Conservation (phyloP, 2,329 filamentous ascomycete species). For the Aspergillus neoniger region DNA sequence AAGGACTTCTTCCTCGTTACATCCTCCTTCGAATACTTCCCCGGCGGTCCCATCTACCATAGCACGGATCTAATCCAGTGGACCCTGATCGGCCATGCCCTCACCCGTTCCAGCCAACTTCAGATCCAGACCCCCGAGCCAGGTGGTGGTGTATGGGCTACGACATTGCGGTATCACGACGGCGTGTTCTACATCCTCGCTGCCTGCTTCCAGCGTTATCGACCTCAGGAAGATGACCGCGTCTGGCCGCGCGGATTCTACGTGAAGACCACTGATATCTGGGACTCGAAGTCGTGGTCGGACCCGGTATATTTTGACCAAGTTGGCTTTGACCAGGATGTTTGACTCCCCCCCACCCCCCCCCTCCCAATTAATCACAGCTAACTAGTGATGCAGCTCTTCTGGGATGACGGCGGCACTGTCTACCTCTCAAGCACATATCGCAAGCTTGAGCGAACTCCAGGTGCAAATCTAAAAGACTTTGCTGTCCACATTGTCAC, state of each 20-base stretch:
- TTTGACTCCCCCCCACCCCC: conserved; percentile 26
- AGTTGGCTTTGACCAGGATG: conserved; percentile 57
- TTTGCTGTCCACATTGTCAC: conserved; percentile 49
- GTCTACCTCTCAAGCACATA: conserved; percentile 52
- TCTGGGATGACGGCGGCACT: conserved; percentile 54
- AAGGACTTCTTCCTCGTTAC: conserved; percentile 61
- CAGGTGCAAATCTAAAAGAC: conserved; percentile 49
- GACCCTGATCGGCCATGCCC: conserved; percentile 40
- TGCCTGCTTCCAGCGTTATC: conserved; percentile 45
- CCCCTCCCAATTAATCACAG: not conserved
- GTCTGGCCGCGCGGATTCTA: conserved; percentile 59
- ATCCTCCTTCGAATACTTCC: conserved; percentile 65
- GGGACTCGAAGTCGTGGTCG: conserved; percentile 54
- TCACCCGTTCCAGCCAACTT: conserved; percentile 37
- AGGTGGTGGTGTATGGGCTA: conserved; percentile 49
- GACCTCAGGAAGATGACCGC: conserved; percentile 48
- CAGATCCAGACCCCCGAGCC: conserved; percentile 38
- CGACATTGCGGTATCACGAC: conserved; percentile 50
- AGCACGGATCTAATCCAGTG: conserved; percentile 51
- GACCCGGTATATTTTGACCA: conserved; percentile 59
- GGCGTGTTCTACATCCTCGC: conserved; percentile 52
- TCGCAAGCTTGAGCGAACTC: conserved; percentile 40
- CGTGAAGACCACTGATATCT: conserved; percentile 56
- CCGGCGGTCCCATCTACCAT: conserved; percentile 62
- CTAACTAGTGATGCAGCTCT: conserved; percentile 37